A percentile compares a stretch with the other conserved stretches of the same genome.
phyloP scores from a whole-genome alignment of 2,329 filamentous ascomycete species.

The Macrophomina pseudophaseolina region DNA sequence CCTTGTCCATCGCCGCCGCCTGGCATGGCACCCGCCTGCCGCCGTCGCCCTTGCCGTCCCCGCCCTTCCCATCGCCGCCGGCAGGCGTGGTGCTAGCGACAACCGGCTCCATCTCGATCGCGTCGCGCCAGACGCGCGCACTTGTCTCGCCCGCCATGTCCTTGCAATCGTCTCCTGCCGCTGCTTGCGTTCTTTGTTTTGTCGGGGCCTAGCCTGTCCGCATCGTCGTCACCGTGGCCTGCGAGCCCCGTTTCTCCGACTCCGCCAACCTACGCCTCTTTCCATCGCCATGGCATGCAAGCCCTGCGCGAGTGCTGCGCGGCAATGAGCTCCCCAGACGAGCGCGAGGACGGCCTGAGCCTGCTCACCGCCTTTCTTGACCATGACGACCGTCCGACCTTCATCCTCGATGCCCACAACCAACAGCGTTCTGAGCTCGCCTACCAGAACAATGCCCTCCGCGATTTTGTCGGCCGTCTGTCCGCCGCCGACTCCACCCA shows the following conservation, averaged over 20 bases:
- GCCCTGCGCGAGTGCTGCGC: not conserved
- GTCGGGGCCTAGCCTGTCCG: no score
- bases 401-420: conserved; percentile 23
- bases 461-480: conserved; percentile 9
- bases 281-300: not conserved
- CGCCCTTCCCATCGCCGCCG: no score
- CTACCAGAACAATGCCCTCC: conserved; percentile 18
- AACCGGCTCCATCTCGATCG: not conserved
- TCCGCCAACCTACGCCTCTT: not conserved
- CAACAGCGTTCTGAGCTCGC: not conserved
- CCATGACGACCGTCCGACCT: conserved; percentile 18
- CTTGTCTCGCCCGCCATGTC: conserved; percentile 8
- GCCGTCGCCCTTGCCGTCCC: no score
- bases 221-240: not conserved
- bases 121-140: no score
- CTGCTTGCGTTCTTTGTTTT: conserved; percentile 5
- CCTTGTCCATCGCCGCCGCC: no score
- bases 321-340: not conserved
- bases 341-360: not conserved
- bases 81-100: no score
- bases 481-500: not conserved
- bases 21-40: no score
- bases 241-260: not conserved
- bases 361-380: conserved; percentile 20
- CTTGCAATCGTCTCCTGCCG: not conserved